Conservation (phyloP, 2,329 filamentous ascomycete genomes). For the Penicillium sp. region DNA sequence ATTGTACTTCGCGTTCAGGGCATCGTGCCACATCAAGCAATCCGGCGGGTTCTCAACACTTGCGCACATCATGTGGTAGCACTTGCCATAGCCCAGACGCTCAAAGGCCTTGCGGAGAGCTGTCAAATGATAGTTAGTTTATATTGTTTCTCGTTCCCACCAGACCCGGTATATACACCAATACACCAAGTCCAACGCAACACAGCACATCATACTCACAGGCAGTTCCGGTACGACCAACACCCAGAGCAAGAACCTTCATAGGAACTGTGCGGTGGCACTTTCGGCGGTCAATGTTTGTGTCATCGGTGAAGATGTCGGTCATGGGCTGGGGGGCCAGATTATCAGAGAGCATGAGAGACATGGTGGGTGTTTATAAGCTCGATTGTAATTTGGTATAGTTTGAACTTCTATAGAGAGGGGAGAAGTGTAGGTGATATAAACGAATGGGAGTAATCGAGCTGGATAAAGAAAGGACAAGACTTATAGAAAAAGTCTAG, state of each 20-base stretch:
- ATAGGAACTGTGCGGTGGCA: constrained; percentile 68
- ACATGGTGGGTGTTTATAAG: constrained; percentile 26
- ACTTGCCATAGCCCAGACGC: constrained; percentile 65
- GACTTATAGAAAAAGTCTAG: constrained; percentile 26
- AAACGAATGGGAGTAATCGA: constrained; percentile 8
- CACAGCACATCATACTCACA: constrained; percentile 49
- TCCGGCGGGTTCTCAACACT: constrained; percentile 68
- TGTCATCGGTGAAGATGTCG: constrained; percentile 60
- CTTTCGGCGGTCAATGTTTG: constrained; percentile 65
- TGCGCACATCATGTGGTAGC: constrained; percentile 72
- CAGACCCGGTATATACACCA: background rate
- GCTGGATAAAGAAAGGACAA: constrained; percentile 22
- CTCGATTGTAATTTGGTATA: constrained; percentile 9
- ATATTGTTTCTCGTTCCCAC: background rate
- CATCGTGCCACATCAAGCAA: constrained; percentile 69
- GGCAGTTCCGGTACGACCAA: constrained; percentile 69
- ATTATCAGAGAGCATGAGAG: constrained; percentile 39
- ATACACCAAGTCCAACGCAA: background rate
- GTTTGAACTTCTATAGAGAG: background rate
- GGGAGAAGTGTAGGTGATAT: constrained; percentile 3
- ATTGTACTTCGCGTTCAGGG: constrained; percentile 63
- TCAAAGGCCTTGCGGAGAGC: constrained; percentile 66
- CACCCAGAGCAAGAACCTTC: constrained; percentile 68
- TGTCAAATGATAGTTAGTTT: constrained; percentile 29
- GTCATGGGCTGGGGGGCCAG: constrained; percentile 43